Percentiles rank a stretch among this genome's conserved stretches.
These are phyloP conservation scores for Penicillium sp. DNA, from an alignment of 2,329 filamentous ascomycete genomes.

Conservation along the genomic window DNA sequence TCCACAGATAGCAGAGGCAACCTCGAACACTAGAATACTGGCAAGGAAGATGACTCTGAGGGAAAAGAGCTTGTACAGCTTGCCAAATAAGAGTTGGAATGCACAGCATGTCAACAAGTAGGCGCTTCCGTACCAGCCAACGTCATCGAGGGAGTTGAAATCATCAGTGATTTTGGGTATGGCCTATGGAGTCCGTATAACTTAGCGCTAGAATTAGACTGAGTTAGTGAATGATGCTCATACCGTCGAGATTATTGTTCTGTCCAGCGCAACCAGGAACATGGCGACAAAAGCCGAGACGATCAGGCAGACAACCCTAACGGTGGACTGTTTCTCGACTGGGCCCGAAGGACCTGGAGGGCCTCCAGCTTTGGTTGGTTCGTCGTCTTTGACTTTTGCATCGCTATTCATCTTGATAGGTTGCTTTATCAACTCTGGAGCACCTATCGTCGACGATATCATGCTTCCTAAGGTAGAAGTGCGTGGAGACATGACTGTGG, in stretches of 20 bases:
- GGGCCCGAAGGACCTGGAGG: neutral
- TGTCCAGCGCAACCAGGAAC: neutral
- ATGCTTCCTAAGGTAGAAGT: neutral
- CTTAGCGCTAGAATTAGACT: neutral
- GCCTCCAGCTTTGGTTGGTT: neutral
- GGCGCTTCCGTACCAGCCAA: constrained; percentile 63
- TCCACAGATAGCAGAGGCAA: constrained; percentile 33
- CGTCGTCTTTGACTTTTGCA: neutral
- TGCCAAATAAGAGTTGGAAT: constrained; percentile 39
- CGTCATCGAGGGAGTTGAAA: constrained; percentile 45
- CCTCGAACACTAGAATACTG: constrained; percentile 36
- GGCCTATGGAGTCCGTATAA: neutral
- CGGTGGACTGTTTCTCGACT: neutral
- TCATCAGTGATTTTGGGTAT: constrained; percentile 20
- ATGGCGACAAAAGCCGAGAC: neutral
- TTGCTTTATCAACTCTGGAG: neutral
- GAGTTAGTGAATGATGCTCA: neutral
- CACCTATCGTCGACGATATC: neutral
- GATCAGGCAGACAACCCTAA: neutral
- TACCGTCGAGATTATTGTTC: neutral
- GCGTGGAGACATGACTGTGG: neutral
- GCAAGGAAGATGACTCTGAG: constrained; percentile 37
- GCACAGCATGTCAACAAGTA: constrained; percentile 26
- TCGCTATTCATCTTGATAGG: neutral
- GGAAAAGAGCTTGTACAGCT: constrained; percentile 37